Base-by-base conservation (phyloP, 1,284 basidiomycete species). In the Takashimella tepidaria region DNA sequence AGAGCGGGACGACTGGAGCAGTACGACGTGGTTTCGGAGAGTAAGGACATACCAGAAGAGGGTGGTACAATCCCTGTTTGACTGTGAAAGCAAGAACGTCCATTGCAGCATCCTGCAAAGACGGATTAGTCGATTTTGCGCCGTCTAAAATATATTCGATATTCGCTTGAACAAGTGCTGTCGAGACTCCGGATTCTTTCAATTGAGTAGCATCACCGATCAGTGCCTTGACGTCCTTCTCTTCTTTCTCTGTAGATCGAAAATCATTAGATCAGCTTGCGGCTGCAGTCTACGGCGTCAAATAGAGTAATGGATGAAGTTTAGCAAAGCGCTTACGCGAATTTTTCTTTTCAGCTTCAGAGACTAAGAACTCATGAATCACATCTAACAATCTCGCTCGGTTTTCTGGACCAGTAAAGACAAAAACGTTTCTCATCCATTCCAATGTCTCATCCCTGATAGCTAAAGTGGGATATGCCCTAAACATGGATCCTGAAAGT, bases 141-240 rank as follows among this genome's bases (percentile, higher is more conserved):
- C 90, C 87, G 1, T 86, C 81, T 31, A 97, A 78, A 51, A 98
- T 89, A 24, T 85, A 84, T 25, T 80, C 77, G 42, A 98, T 80
- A 66, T 97, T 98, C 26, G 92, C 86, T 68, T 98, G 96, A 2
- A 97, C 86, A 37, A 98, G 82, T 2, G 90, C 88, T 1, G 92
- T 93, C 70, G 89, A 90, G 50, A 97, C 89, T 43, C 87, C 91
- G 19, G 95, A 96, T 66, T 98, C 95, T 0, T 92, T 91, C 70
- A 97, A 92, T 0, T 86, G 88, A 62, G 91, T 88, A 0, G 91
- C 91, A 64, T 93, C 93, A 2, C 96, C 96, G 6, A 97, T 88
- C 2, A 99, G 79, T 64, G 97, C 89, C 1, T 87, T 85, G 84
- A 97, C 90, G 65, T 92, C 86, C n/a, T 76, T 74, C 1, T 76